A percentile compares a stretch with the other conserved stretches of the same genome.
phyloP scores from a whole-genome alignment of 345 rosid genomes.

The Anacardium occidentale region DNA sequence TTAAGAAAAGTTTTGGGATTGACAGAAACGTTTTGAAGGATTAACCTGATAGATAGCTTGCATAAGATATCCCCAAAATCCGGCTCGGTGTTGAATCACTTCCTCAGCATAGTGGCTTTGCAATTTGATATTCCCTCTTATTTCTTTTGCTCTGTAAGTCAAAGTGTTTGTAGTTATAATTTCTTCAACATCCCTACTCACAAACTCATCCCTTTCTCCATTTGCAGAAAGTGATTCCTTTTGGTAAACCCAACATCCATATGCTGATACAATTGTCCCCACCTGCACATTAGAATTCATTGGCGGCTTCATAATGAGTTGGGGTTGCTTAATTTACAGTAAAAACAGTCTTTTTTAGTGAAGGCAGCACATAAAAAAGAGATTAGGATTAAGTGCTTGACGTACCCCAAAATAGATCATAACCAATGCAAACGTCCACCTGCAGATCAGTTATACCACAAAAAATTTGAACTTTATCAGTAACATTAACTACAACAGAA shows the following conservation, averaged over 20 bases:
- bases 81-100: slow-evolving; percentile 42
- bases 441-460: slow-evolving; percentile 35
- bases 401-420: slow-evolving; percentile 86
- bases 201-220: slow-evolving; percentile 23
- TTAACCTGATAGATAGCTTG: slow-evolving; percentile 69
- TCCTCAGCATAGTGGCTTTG: slow-evolving; percentile 42
- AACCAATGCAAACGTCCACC: slow-evolving; percentile 85
- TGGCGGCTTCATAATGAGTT: not conserved
- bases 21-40: not conserved
- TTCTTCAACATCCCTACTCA: slow-evolving; percentile 31
- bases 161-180: slow-evolving; percentile 3
- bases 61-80: slow-evolving; percentile 77
- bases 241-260: slow-evolving; percentile 70
- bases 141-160: slow-evolving; percentile 20
- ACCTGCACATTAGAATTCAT: slow-evolving; percentile 38
- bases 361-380: not conserved
- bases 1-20: not conserved
- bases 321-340: not conserved
- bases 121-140: slow-evolving; percentile 35
- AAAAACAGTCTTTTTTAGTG: not conserved
- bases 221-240: slow-evolving; percentile 19
- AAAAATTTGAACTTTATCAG: not conserved
- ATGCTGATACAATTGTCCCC: slow-evolving; percentile 59
- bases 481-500: not conserved
- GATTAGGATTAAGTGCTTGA: slow-evolving; percentile 1